Base-by-base conservation (phyloP, 768 basidiomycete species). In the Cystobasidium tubakii region DNA sequence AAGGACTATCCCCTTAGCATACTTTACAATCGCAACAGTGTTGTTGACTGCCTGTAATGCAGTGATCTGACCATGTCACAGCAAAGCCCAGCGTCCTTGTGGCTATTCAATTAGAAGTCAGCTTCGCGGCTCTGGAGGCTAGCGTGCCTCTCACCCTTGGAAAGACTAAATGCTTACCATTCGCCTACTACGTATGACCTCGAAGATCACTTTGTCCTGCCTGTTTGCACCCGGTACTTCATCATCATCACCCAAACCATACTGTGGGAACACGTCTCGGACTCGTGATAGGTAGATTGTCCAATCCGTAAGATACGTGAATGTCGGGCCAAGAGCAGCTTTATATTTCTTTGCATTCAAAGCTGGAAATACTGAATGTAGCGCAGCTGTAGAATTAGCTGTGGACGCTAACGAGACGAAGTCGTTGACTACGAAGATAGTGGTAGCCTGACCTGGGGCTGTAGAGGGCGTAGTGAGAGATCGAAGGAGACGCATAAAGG, bases 231-330 rank as follows among this genome's bases (percentile, higher is more conserved):
- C 46, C n/a, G n/a, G n/a, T 50, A 6, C 46, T n/a, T 50, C 46
- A 3, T 17, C 4, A 4, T 50, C 46, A 4, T 50, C 46, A 21
- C 46, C 46, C 46, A 50, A 50, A 19, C 46, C 46, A 21, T 50
- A 50, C 21, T 39, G 36, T 3, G 63, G 63, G 25, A 65, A 43
- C 3, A 36, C 63, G 13, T 42, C 63, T 19, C 31, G 9, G 23
- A 36, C 43, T 12, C 25, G 10, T 13, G 36, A 39, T 7, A 65
- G 15, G 15, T 46, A 65, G 39, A 65, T 65, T 13, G 63, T 65
- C 63, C 63, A 65, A 46, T 65, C 63, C 21, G 36, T 42, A 36
- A 65, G 63, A 25, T 65, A 65, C 1, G 63, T 65, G 23, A 65
- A 65, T 6, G 63, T 65, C 13, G 63, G 63, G 21, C 63, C 63